phyloP scores from a whole-genome alignment of 129 eudicot species.

The Tagetes patula region DNA sequence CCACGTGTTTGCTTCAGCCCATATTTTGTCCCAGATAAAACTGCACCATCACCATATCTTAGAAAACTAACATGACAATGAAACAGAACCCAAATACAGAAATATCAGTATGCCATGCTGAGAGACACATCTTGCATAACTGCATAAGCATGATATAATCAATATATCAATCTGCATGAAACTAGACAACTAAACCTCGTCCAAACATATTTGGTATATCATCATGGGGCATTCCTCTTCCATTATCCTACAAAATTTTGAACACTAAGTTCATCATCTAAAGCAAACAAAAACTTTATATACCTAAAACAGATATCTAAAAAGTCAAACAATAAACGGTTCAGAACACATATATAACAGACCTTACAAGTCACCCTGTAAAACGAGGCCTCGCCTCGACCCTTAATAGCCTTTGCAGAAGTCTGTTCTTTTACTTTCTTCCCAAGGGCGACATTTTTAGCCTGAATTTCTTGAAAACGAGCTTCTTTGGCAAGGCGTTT shows the following conservation, averaged over 20 bases:
- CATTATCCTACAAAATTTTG: slow-evolving; percentile 71
- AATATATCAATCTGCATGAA: slow-evolving; percentile 6
- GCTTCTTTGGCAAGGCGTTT: slow-evolving; percentile 99
- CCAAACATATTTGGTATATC: slow-evolving; percentile 99
- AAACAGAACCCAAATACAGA: slow-evolving; percentile 10
- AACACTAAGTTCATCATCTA: slow-evolving; percentile 4
- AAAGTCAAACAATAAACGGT: neutral
- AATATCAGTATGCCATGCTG: slow-evolving; percentile 20
- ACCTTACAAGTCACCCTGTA: slow-evolving; percentile 98
- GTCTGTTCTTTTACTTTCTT: slow-evolving; percentile 77
- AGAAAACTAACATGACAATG: slow-evolving; percentile 13
- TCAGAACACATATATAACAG: slow-evolving; percentile 26
- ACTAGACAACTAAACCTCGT: slow-evolving; percentile 57
- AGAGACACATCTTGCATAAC: slow-evolving; percentile 20
- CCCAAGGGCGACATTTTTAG: slow-evolving; percentile 83
- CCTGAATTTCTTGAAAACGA: slow-evolving; percentile 81
- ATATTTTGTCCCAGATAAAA: slow-evolving; percentile 96
- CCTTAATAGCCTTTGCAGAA: slow-evolving; percentile 58
- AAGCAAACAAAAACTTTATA: neutral
- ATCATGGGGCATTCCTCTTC: slow-evolving; percentile 99
- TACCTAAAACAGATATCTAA: neutral
- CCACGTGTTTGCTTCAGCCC: slow-evolving; percentile 99
- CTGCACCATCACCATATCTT: slow-evolving; percentile 45
- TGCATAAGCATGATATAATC: neutral
- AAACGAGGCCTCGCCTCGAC: slow-evolving; percentile 93